Base-by-base conservation (phyloP, 306 rosid species). In the Canavalia gladiata region DNA sequence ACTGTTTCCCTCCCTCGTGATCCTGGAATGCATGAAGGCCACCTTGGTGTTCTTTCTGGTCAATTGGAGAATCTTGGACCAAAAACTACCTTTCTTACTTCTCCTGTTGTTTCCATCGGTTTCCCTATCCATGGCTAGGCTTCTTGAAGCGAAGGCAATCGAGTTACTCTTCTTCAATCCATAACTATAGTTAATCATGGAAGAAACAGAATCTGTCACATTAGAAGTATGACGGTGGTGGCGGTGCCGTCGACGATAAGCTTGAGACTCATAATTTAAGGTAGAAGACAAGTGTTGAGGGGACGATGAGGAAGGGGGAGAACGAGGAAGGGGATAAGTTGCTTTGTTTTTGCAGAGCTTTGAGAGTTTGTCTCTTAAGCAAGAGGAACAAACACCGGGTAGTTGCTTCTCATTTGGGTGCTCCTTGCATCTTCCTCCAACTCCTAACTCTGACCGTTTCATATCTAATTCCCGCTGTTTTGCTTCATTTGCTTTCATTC, bases 91-190 rank as follows among this genome's bases (percentile, higher is more conserved):
- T 82, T 83, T 88, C 88, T 85, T 86, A 56, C 68, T 72, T 55
- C 70, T 68, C 42, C 71, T 56, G 46, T 28, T 41, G 11, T 28
- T 54, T 50, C 66, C 81, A 29, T 47, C 60, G 12, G 50, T 50
- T 46, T 76, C 79, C 68, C 41, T 56, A 25, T 78, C 86, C 7
- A 55, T 54, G 9, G 34, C 8, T 7, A n/a, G 71, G 39, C 75
- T 77, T 82, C 59, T 84, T 25, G 91, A 43, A 41, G 76, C 76
- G 57, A 87, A 71, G 30, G 91, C 89, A 8, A 84, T 1, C 6
- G 97, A 90, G 13, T 87, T 84, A 72, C 98, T 94, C 91, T 90
- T 93, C 83, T 82, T 85, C 84, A 91, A 68, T 28, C 73, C 87
- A 37, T 83, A 54, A 34, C 68, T 59, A 63, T 74, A 81, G 25